Conservation (phyloP, 352 stramenopile species). For the Phytophthora pseudosyringae region DNA sequence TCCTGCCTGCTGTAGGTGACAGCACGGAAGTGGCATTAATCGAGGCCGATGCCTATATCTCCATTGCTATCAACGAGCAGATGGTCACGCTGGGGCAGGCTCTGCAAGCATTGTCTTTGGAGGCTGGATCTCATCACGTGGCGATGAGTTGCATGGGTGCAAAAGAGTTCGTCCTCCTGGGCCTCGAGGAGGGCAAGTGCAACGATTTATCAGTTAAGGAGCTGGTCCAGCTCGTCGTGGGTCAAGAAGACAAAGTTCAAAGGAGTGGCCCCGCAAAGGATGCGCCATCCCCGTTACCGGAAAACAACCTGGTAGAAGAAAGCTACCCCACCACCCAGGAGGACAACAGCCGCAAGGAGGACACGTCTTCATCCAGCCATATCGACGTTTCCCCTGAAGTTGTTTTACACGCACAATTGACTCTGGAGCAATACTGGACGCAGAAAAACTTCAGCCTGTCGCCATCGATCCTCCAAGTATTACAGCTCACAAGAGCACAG, state of each 20-base stretch:
- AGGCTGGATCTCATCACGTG: background rate
- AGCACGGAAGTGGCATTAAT: background rate
- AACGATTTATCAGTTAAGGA: slow-evolving; percentile 18
- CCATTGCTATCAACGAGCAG: slow-evolving; percentile 4
- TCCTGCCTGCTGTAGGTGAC: slow-evolving; percentile 7
- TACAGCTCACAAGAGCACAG: slow-evolving; percentile 20
- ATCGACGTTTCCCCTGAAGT: background rate
- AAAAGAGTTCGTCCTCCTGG: slow-evolving; percentile 1
- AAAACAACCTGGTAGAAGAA: background rate
- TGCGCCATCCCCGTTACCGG: background rate
- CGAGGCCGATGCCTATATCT: background rate
- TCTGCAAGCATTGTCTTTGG: slow-evolving; percentile 5
- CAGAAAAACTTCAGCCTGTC: slow-evolving; percentile 18
- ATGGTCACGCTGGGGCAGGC: slow-evolving; percentile 7
- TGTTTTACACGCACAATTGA: slow-evolving; percentile 20
- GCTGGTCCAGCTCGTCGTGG: slow-evolving; percentile 14
- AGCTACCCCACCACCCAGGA: background rate
- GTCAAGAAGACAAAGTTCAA: background rate
- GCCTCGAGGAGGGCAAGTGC: background rate
- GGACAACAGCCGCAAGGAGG: background rate
- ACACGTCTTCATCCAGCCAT: background rate
- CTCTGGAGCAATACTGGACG: slow-evolving; percentile 28
- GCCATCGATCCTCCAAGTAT: slow-evolving; percentile 10
- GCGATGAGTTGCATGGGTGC: slow-evolving; percentile 6
- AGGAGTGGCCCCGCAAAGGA: background rate